Base-by-base conservation (phyloP, 345 rosid genomes). In the Alliaria petiolata region DNA sequence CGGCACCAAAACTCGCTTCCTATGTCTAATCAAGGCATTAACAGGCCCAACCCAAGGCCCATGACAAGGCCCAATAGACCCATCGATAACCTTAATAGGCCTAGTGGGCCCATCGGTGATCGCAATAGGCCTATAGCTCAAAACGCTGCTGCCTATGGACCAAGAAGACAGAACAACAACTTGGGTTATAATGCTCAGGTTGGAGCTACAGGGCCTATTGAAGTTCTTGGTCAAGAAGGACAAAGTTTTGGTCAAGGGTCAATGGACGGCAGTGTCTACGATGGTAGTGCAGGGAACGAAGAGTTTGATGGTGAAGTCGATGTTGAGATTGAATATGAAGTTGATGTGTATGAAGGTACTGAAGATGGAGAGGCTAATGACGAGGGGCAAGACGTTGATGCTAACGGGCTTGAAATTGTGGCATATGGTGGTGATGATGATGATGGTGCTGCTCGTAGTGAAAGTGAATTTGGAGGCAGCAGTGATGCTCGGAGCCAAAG, bases 401-500 rank as follows among this genome's bases (percentile, higher is more conserved):
- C 12, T 49, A 46, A 26, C 17, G 44, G 26, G 5, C 43, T 56
- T 72, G 71, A 72, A 6, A 20, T n/a, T 57, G 60, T 73, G 60
- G 66, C 52, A 47, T 47, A 10, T 20, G 66, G 60, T n/a, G n/a
- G n/a, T 4, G 44, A 45, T 54, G 59, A 19, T n/a, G n/a, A n/a
- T 13, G 7, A 30, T 5, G 43, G 19, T 30, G 40, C 16, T 25
- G 42, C 70, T 36, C 7, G 63, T 64, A 72, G 70, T n/a, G 76
- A 55, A 57, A 72, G 76, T 72, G 64, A 55, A 8, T 72, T 72
- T 35, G 76, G 77, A 46, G 71, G 66, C 7, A 75, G 78, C 8
- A 75, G 69, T 58, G 64, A 67, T 61, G 52, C 69, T 75, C 78
- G 74, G 14, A 75, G 74, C 69, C 74, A 67, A 54, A 22, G 50